Evolutionary conservation across 177 flowering plant species (phyloP).

Genomic region (Vitis hybrid): DNA sequence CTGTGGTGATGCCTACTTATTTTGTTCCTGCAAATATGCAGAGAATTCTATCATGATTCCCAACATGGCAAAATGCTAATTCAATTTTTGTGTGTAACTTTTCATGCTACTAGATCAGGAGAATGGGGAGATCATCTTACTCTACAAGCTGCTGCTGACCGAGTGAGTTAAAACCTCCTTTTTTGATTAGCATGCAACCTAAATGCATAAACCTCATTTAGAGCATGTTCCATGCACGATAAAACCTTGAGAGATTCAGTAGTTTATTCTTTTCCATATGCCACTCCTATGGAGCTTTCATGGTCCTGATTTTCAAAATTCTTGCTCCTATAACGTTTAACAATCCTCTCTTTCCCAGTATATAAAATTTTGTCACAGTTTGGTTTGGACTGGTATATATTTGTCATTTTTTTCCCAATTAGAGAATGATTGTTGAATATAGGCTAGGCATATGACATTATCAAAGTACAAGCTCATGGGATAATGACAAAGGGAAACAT

Average conservation of each 20-base stretch:
- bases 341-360: not conserved
- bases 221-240: not conserved
- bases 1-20: constrained; percentile 10
- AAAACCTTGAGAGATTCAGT: not conserved
- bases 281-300: not conserved
- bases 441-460: not conserved
- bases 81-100: constrained; percentile 3
- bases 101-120: constrained; percentile 46
- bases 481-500: no score
- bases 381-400: not conserved
- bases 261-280: not conserved
- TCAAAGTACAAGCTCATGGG: no score
- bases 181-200: not conserved
- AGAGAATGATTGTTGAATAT: not conserved
- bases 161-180: constrained; percentile 35
- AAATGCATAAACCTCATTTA: no score
- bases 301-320: not conserved
- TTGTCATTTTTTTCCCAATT: not conserved
- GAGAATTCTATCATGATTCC: not conserved
- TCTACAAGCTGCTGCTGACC: constrained; percentile 79
- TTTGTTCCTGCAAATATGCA: constrained; percentile 7
- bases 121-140: constrained; percentile 89
- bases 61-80: constrained; percentile 4
- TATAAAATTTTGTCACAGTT: not conserved
- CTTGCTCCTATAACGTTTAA: no score